Evolutionary conservation across 192 early-diverging fungal species (phyloP).

Genomic region (Diversispora epigaea): DNA sequence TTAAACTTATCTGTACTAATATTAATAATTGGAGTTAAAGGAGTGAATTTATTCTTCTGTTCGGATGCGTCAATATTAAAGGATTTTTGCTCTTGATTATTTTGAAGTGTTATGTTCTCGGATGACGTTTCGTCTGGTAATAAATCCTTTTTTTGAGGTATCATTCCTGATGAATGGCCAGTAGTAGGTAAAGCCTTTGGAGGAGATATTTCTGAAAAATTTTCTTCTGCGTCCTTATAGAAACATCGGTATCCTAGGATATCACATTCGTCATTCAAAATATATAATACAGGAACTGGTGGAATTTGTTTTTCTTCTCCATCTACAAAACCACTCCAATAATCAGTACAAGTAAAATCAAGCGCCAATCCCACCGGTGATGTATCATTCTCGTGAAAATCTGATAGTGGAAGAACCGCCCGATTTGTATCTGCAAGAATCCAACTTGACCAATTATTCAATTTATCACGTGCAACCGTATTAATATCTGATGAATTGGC

Average conservation of each 20-base stretch:
- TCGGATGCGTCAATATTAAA: no score
- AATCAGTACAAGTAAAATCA: constrained; percentile 66
- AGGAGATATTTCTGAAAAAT: constrained; percentile 46
- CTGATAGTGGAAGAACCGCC: constrained; percentile 56
- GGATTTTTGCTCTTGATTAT: no score
- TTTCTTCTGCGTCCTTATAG: constrained; percentile 50
- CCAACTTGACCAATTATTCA: constrained; percentile 67
- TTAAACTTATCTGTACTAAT: no score
- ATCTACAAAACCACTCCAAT: constrained; percentile 39
- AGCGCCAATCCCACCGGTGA: constrained; percentile 69
- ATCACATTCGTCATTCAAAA: constrained; percentile 64
- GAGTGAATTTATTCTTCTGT: no score
- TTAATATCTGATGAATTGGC: constrained; percentile 49
- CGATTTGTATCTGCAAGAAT: constrained; percentile 57
- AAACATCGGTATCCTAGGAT: constrained; percentile 68
- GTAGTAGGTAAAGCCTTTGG: constrained; percentile 1
- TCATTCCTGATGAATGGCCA: constrained; percentile 7
- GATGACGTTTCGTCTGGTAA: no score
- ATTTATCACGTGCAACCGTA: constrained; percentile 47
- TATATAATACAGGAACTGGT: constrained; percentile 71
- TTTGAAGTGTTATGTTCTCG: no score
- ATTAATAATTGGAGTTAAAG: no score
- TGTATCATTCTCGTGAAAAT: constrained; percentile 58
- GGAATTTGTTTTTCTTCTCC: constrained; percentile 48
- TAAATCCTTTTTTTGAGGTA: background rate